These are phyloP conservation scores for Pulveroboletus sp. DNA, from an alignment of 768 basidiomycete genomes.

Conservation along the genomic window DNA sequence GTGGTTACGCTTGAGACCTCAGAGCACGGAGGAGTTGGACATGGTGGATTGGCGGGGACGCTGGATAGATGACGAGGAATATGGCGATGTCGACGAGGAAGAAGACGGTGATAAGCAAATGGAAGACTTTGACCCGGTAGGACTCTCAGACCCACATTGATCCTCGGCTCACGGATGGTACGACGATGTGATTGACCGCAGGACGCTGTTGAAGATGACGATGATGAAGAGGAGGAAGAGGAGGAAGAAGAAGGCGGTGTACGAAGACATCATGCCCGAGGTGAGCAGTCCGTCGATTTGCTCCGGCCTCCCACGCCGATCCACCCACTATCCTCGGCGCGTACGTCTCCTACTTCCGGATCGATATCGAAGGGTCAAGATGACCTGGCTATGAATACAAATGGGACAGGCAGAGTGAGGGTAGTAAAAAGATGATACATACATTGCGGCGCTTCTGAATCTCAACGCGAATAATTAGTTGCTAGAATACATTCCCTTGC, in stretches of 20 bases:
- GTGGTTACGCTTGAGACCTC: constrained; percentile 88
- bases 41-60: constrained; percentile 86
- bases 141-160: constrained; percentile 12
- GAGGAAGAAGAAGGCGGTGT: constrained; percentile 27
- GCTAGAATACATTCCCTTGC: neutral
- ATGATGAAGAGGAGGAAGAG: constrained; percentile 51
- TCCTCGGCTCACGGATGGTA: constrained; percentile 10
- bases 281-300: constrained; percentile 34
- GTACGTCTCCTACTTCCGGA: constrained; percentile 49
- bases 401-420: constrained; percentile 43
- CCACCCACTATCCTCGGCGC: constrained; percentile 40
- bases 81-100: constrained; percentile 59
- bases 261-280: constrained; percentile 30
- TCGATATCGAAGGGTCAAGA: constrained; percentile 44
- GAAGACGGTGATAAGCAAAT: constrained; percentile 62
- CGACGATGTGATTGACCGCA: constrained; percentile 19
- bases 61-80: constrained; percentile 78
- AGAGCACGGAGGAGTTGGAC: constrained; percentile 74
- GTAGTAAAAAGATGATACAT: constrained; percentile 42
- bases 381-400: constrained; percentile 22
- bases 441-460: constrained; percentile 15
- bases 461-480: constrained; percentile 9
- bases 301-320: constrained; percentile 38
- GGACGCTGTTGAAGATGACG: constrained; percentile 55
- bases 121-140: constrained; percentile 84